phyloP scores from a whole-genome alignment of 2,329 filamentous ascomycete species.

The Epichloe gansuensis region DNA sequence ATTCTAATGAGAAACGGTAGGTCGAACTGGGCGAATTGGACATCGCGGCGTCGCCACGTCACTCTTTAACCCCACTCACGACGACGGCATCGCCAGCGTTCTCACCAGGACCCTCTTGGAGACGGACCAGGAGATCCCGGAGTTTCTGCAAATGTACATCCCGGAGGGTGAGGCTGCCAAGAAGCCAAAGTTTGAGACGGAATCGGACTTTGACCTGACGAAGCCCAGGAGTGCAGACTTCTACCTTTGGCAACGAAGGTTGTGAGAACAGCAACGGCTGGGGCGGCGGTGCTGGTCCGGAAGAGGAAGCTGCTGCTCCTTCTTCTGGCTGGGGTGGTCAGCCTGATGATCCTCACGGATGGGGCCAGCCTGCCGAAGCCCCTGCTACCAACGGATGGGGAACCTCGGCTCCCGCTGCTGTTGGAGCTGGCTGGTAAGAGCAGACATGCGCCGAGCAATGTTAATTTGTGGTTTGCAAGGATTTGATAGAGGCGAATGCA shows the following conservation, averaged over 20 bases:
- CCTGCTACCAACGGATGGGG: not conserved
- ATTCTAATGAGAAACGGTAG: conserved; percentile 25
- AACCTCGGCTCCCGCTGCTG: not conserved
- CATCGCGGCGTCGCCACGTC: conserved; percentile 77
- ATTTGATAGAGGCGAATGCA: not conserved
- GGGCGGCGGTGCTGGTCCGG: not conserved
- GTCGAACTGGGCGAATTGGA: conserved; percentile 88
- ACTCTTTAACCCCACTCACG: conserved; percentile 63
- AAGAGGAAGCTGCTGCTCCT: conserved; percentile 1
- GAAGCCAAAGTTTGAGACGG: conserved; percentile 42
- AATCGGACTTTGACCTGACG: conserved; percentile 39
- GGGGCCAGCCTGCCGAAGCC: not conserved
- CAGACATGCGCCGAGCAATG: not conserved
- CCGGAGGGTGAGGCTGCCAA: conserved; percentile 40
- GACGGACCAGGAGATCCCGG: conserved; percentile 64
- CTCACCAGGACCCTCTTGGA: conserved; percentile 76
- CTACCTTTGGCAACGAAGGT: conserved; percentile 7
- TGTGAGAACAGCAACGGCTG: conserved; percentile 6
- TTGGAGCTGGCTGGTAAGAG: not conserved
- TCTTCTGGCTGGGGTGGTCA: conserved; percentile 7
- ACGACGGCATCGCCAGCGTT: conserved; percentile 59
- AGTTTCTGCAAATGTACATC: conserved; percentile 59
- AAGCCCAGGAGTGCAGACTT: conserved; percentile 7
- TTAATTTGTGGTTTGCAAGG: not conserved
- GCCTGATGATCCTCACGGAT: not conserved